These are phyloP conservation scores for Poa pratensis DNA, from an alignment of 176 grass and related monocot species.

Conservation along the genomic window DNA sequence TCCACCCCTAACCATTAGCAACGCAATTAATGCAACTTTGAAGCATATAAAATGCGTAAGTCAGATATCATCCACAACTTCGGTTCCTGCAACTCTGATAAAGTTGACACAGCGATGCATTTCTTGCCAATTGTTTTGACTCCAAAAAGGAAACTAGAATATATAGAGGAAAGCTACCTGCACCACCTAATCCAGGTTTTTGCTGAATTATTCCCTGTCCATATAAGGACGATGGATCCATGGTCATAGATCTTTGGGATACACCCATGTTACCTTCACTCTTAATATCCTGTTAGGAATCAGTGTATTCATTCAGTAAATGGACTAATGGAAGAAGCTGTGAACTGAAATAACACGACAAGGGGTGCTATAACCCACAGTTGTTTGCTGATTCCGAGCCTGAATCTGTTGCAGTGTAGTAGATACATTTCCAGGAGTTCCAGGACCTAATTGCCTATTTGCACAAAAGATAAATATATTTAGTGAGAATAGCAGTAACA, in stretches of 20 bases:
- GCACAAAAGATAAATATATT: constrained; percentile 9
- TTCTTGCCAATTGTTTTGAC: not conserved
- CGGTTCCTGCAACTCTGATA: not conserved
- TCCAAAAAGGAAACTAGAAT: constrained; percentile 13
- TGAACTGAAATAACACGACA: constrained; percentile 26
- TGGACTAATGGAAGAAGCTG: constrained; percentile 13
- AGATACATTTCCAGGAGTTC: constrained; percentile 79
- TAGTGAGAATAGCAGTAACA: constrained; percentile 18
- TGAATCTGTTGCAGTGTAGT: constrained; percentile 95
- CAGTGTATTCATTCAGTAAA: constrained; percentile 34
- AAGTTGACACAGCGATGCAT: constrained; percentile 1
- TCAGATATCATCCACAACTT: not conserved
- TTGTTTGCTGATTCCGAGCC: constrained; percentile 80
- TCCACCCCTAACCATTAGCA: not conserved
- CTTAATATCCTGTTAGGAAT: constrained; percentile 82
- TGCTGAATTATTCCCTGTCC: constrained; percentile 88
- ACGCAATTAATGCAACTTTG: not conserved
- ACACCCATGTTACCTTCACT: constrained; percentile 81
- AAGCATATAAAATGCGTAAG: not conserved
- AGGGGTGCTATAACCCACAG: constrained; percentile 56
- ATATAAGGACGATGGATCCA: constrained; percentile 91
- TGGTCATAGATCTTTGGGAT: constrained; percentile 85
- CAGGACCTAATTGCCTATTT: constrained; percentile 79
- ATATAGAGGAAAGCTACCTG: constrained; percentile 54
- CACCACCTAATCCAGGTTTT: constrained; percentile 80